Base-by-base conservation (phyloP, 768 basidiomycete genomes). In the Macrolepiota fuliginosa region DNA sequence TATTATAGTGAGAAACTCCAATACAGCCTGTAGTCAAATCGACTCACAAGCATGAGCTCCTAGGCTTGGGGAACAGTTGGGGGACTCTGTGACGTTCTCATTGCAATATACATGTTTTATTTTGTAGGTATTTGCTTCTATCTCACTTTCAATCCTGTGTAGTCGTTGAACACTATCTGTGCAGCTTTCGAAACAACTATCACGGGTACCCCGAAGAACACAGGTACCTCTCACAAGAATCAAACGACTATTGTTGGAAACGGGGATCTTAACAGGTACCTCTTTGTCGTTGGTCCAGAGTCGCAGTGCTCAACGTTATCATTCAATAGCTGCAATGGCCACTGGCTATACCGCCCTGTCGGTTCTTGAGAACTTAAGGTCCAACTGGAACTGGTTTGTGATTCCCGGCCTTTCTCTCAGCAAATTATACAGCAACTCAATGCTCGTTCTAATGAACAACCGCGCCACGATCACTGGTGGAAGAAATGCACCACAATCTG, bases 381-480 rank as follows among this genome's bases (percentile, higher is more conserved):
- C 37, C 12, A 24, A 45, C 27, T 12, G 13, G 17, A 25, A 29
- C 11, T 24, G 42, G 46, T 47, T 46, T 17, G 17, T 57, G 29
- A 29, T 57, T 29, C 56, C 56, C 1, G 56, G 56, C 11, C 32
- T 57, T 19, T 27, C 56, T 4, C 42, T 57, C 25, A 45, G 45
- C 40, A 57, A 57, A n/a, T 32, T 58, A 4, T 58, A 49, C 10
- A 32, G 47, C 22, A 39, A 32, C 47, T 49, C 57, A 11, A 58
- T 58, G 36, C 47, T 58, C 3, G 57, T 58, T 24, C 36, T 58
- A 22, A 25, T 58, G 11, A 58, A 58, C 46, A 58, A 58, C 37
- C 57, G 57, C 9, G 50, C 50, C 22, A 50, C 22, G 2, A 58
- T 58, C 19, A 4, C 15, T 3, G 49, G 49, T 10, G 57, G 57